phyloP scores from a whole-genome alignment of 2,329 filamentous ascomycete species.

The Dactylellina leptospora region DNA sequence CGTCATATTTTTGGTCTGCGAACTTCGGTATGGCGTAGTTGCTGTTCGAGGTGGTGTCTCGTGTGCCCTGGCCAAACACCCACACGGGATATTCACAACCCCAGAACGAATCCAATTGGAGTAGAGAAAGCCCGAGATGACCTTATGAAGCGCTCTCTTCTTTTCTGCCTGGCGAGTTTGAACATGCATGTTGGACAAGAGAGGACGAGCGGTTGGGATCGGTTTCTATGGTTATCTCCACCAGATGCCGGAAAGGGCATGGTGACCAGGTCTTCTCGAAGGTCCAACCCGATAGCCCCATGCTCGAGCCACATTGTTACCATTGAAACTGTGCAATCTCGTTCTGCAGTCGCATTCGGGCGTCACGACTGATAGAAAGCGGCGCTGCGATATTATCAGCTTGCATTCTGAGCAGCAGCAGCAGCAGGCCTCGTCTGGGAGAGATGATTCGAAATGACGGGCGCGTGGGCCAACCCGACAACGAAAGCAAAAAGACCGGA shows the following conservation, averaged over 20 bases:
- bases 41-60: slow-evolving; percentile 17
- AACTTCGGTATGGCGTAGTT: slow-evolving; percentile 22
- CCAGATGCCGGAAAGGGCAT: slow-evolving; percentile 36
- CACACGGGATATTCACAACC: not conserved
- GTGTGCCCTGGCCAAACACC: slow-evolving; percentile 23
- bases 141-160: not conserved
- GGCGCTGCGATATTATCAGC: slow-evolving; percentile 1
- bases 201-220: slow-evolving; percentile 28
- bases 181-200: not conserved
- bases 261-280: slow-evolving; percentile 25
- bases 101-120: slow-evolving; percentile 14
- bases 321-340: slow-evolving; percentile 27
- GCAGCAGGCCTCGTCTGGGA: not conserved
- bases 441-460: slow-evolving; percentile 4
- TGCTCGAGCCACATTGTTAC: slow-evolving; percentile 8
- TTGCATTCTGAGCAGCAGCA: not conserved
- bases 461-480: slow-evolving; percentile 1
- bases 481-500: slow-evolving; percentile 26
- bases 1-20: slow-evolving; percentile 12
- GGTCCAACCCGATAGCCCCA: slow-evolving; percentile 12
- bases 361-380: slow-evolving; percentile 8
- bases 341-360: slow-evolving; percentile 20
- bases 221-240: slow-evolving; percentile 53
- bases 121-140: not conserved
- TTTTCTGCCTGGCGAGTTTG: not conserved